These are phyloP conservation scores for Solanum bulbocastanum DNA, from an alignment of 257 asterid species.

Conservation along the genomic window DNA sequence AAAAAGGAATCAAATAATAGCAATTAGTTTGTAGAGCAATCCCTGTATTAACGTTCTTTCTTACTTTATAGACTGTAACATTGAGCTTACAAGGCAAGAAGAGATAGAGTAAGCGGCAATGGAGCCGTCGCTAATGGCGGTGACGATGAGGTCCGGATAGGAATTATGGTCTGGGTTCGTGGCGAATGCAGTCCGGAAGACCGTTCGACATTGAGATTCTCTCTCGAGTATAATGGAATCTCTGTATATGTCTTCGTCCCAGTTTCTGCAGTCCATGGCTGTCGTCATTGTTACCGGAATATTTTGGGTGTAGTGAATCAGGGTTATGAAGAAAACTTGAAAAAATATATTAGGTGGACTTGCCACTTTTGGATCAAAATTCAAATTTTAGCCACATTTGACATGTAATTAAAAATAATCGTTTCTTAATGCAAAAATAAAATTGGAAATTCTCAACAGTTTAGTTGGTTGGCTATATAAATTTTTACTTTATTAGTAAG, in stretches of 20 bases:
- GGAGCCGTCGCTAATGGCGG: conserved; percentile 84
- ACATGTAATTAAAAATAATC: not conserved
- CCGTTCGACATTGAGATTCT: conserved; percentile 53
- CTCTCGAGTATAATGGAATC: conserved; percentile 56
- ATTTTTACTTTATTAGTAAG: too few species aligned
- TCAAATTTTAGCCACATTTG: not conserved
- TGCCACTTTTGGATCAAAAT: not conserved
- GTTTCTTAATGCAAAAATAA: not conserved
- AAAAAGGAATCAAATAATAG: not conserved
- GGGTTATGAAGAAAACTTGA: not conserved
- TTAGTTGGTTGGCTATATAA: too few species aligned
- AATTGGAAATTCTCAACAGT: not conserved
- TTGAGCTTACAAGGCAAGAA: conserved; percentile 48
- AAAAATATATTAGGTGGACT: not conserved
- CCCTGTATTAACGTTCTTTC: not conserved
- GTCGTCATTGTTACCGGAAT: not conserved
- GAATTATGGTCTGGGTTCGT: conserved; percentile 51
- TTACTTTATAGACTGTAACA: not conserved
- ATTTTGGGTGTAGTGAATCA: not conserved
- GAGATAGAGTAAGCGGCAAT: conserved; percentile 68
- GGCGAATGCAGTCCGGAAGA: conserved; percentile 76
- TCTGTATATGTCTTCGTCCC: conserved; percentile 74
- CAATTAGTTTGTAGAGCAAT: not conserved
- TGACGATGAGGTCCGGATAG: conserved; percentile 48
- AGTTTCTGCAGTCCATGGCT: conserved; percentile 69